phyloP scores from a whole-genome alignment of 148 eudicot genomes.

The Rheum nobile region DNA sequence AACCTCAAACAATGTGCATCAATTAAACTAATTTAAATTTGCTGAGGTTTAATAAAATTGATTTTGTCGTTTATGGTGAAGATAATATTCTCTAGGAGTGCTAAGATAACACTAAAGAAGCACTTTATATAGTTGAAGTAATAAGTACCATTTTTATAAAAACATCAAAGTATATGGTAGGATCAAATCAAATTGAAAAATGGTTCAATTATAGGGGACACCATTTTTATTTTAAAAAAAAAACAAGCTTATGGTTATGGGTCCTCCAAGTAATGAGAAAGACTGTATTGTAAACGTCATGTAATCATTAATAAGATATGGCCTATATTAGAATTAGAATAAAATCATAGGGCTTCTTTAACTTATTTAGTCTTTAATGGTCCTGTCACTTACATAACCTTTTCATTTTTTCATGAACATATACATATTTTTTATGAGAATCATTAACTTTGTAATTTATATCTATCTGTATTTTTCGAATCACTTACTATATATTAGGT shows the following conservation, averaged over 20 bases:
- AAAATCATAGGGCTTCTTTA: neutral
- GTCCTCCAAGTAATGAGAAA: neutral
- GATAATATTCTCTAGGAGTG: neutral
- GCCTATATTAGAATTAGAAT: neutral
- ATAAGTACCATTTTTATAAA: neutral
- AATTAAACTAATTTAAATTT: neutral
- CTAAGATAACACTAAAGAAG: conserved; percentile 1
- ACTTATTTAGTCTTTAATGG: neutral
- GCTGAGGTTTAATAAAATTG: neutral
- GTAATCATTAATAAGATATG: conserved; percentile 4
- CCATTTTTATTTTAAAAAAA: too few relatives aligned
- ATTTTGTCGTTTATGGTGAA: neutral
- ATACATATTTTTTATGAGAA: neutral
- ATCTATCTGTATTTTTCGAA: neutral
- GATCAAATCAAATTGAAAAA: neutral
- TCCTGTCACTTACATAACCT: neutral
- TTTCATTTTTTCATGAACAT: neutral
- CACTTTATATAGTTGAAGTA: neutral
- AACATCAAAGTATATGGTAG: neutral
- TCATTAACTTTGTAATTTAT: neutral
- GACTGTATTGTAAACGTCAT: neutral
- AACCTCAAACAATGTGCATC: neutral
- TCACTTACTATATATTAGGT: too few relatives aligned
- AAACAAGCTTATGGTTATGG: neutral
- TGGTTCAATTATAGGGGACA: neutral